Evolutionary conservation across 768 basidiomycete genomes (phyloP).

Genomic region (Pleurotus sapidus): DNA sequence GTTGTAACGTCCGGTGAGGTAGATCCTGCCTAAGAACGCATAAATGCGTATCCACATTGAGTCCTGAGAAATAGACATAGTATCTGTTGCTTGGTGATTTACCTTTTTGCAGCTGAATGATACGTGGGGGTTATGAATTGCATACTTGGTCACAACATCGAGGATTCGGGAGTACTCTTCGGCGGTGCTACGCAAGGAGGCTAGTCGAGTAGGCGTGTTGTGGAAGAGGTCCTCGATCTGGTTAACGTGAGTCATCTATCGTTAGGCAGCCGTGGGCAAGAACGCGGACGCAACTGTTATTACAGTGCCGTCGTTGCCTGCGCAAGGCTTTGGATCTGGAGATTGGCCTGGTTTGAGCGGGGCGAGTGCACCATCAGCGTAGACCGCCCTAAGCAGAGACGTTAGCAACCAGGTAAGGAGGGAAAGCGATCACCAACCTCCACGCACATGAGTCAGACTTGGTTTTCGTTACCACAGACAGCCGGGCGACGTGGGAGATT

Average conservation of each 20-base stretch:
- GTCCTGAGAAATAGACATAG: not conserved
- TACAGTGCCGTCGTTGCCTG: slow-evolving; percentile 92
- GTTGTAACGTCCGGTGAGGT: slow-evolving; percentile 80
- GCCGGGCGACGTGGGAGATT: slow-evolving; percentile 89
- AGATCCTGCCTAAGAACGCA: slow-evolving; percentile 56
- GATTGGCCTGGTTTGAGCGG: slow-evolving; percentile 69
- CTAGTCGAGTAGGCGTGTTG: slow-evolving; percentile 84
- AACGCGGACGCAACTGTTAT: slow-evolving; percentile 54
- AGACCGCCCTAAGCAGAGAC: slow-evolving; percentile 61
- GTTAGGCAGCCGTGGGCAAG: not conserved
- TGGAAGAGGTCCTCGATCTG: slow-evolving; percentile 97
- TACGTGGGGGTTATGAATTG: slow-evolving; percentile 87
- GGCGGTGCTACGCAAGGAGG: slow-evolving; percentile 77
- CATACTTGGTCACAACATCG: slow-evolving; percentile 90
- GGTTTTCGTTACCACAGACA: slow-evolving; percentile 90
- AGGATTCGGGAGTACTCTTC: slow-evolving; percentile 93
- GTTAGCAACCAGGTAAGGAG: slow-evolving; percentile 1
- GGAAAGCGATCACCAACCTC: slow-evolving; percentile 61
- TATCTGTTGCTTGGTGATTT: not conserved
- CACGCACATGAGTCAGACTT: slow-evolving; percentile 81
- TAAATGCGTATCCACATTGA: slow-evolving; percentile 6
- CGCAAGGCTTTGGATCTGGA: slow-evolving; percentile 82
- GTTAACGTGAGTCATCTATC: not conserved
- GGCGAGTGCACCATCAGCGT: slow-evolving; percentile 73
- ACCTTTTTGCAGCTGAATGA: slow-evolving; percentile 94